Conservation (phyloP, 2,329 filamentous ascomycete genomes). For the Diaporthe sp. region DNA sequence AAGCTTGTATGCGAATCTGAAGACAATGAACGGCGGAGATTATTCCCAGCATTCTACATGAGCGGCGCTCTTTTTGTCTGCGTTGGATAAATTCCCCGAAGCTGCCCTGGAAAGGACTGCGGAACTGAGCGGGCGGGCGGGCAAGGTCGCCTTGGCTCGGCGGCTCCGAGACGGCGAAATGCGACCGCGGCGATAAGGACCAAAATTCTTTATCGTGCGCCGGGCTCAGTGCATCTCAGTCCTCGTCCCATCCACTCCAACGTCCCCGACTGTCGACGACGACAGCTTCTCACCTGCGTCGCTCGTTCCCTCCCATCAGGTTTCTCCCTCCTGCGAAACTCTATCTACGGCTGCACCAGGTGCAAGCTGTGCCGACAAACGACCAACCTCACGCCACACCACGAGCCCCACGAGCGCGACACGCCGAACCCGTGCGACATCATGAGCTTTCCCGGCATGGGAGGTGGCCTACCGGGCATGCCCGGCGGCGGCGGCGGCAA, state of each 20-base stretch:
- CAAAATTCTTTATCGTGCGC: conserved; percentile 38
- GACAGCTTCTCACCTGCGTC: background rate
- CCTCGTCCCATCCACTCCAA: background rate
- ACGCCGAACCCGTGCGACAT: conserved; percentile 11
- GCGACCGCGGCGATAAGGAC: conserved; percentile 29
- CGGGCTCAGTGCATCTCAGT: conserved; percentile 10
- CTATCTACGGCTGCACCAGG: background rate
- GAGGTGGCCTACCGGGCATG: conserved; percentile 46
- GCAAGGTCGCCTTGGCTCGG: background rate
- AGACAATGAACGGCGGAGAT: conserved; percentile 16
- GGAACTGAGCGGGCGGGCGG: background rate
- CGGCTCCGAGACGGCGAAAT: conserved; percentile 31
- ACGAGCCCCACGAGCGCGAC: background rate
- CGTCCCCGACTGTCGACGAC: conserved; percentile 19
- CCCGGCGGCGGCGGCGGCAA: conserved; percentile 45
- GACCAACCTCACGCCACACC: background rate
- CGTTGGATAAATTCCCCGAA: background rate
- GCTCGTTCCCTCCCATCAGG: background rate
- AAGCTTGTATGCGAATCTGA: conserved; percentile 31
- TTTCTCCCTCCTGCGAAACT: background rate
- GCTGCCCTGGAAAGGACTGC: background rate
- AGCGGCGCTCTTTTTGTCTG: background rate
- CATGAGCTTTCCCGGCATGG: conserved; percentile 57
- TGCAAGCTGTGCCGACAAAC: background rate
- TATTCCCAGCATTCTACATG: background rate